phyloP scores from a whole-genome alignment of 352 stramenopile species.

The Plasmopara viticola region DNA sequence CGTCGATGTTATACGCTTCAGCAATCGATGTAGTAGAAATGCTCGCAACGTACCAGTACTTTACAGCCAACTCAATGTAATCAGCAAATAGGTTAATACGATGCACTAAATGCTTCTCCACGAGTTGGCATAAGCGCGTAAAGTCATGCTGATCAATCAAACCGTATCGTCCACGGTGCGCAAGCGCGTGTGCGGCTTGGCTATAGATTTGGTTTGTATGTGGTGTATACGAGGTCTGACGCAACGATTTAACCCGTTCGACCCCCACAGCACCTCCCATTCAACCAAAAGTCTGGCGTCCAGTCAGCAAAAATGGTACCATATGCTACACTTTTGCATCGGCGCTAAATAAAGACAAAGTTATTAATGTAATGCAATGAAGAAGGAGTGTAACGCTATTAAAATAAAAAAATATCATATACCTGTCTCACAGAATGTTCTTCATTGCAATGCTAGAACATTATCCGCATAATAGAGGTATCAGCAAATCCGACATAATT shows the following conservation, averaged over 20 bases:
- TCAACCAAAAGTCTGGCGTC: not conserved
- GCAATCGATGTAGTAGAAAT: slow-evolving; percentile 57
- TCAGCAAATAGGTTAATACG: slow-evolving; percentile 34
- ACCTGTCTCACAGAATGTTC: no score
- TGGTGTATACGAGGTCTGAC: slow-evolving; percentile 13
- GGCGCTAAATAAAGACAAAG: not conserved
- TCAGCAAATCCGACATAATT: no score
- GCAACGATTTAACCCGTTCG: slow-evolving; percentile 18
- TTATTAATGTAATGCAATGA: not conserved
- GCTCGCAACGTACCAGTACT: slow-evolving; percentile 56
- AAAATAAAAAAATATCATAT: no score
- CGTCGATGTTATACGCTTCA: slow-evolving; percentile 38
- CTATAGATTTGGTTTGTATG: slow-evolving; percentile 17
- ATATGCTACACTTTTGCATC: no score
- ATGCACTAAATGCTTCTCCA: slow-evolving; percentile 47
- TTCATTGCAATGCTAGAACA: no score
- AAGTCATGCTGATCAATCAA: slow-evolving; percentile 55
- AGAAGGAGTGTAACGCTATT: no score
- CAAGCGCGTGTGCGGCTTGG: slow-evolving; percentile 20
- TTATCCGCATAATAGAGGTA: no score
- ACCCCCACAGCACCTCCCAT: slow-evolving; percentile 51
- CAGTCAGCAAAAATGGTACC: no score
- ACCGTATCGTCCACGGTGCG: slow-evolving; percentile 38
- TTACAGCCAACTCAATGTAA: slow-evolving; percentile 42
- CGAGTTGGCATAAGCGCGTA: slow-evolving; percentile 32